Percentiles rank a stretch among this genome's conserved stretches.
phyloP scores from a whole-genome alignment of 345 rosid genomes.

The Gossypium longicalyx region DNA sequence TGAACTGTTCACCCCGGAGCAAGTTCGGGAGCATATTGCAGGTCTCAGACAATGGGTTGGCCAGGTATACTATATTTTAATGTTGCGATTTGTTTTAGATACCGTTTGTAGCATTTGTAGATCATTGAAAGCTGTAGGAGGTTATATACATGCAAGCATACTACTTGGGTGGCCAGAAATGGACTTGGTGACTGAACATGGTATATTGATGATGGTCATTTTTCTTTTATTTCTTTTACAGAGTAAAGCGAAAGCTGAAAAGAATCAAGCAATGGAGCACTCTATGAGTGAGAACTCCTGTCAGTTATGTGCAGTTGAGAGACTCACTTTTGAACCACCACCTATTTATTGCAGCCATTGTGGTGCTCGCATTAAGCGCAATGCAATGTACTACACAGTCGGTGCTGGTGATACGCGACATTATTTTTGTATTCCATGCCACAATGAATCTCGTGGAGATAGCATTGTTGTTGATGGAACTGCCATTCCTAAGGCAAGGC shows the following conservation, averaged over 20 bases:
- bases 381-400: conserved; percentile 89
- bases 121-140: background rate
- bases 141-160: background rate
- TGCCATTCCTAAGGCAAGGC: conserved; percentile 57
- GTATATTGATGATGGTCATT: background rate
- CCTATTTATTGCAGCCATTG: conserved; percentile 94
- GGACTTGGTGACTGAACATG: background rate
- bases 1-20: conserved; percentile 96
- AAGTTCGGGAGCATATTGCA: conserved; percentile 85
- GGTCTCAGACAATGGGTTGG: conserved; percentile 99
- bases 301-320: conserved; percentile 98
- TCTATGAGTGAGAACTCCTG: conserved; percentile 98
- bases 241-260: conserved; percentile 97
- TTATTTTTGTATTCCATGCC: conserved; percentile 91
- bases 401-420: conserved; percentile 90
- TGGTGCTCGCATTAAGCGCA: conserved; percentile 96
- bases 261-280: conserved; percentile 95
- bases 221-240: conserved; percentile 28
- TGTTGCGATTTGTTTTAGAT: background rate
- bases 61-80: conserved; percentile 47
- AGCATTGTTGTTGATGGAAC: conserved; percentile 65
- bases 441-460: conserved; percentile 95
- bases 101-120: background rate
- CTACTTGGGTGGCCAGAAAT: background rate
- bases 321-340: conserved; percentile 97